phyloP scores from a whole-genome alignment of 73 alveolate species.

The Loxodes magnus region DNA sequence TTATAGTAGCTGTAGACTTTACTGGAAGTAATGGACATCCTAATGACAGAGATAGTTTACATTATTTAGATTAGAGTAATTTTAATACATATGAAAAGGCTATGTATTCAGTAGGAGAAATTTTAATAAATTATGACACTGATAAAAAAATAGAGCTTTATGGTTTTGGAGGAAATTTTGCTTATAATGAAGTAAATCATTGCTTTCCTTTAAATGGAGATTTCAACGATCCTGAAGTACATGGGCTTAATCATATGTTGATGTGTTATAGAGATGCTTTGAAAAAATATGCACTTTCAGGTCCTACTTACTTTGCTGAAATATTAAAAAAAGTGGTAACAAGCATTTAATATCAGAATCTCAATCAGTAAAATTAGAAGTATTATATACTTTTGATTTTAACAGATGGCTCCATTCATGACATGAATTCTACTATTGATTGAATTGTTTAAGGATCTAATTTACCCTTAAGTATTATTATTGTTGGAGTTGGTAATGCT shows the following conservation, averaged over 20 bases:
- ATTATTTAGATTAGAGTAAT: constrained; percentile 36
- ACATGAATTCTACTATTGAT: constrained; percentile 50
- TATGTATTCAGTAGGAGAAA: constrained; percentile 53
- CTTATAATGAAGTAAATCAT: constrained; percentile 29
- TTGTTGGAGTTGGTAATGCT: constrained; percentile 79
- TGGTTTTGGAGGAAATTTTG: constrained; percentile 73
- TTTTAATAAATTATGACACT: constrained; percentile 60
- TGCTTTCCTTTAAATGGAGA: constrained; percentile 57
- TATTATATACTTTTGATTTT: constrained; percentile 74
- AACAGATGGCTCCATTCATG: constrained; percentile 93
- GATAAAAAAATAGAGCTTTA: constrained; percentile 63
- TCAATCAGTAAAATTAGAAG: constrained; percentile 14
- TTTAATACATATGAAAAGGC: constrained; percentile 61
- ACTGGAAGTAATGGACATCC: constrained; percentile 74
- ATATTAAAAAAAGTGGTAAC: constrained; percentile 38
- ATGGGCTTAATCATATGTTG: constrained; percentile 55
- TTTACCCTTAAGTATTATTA: constrained; percentile 69
- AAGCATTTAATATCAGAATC: constrained; percentile 18
- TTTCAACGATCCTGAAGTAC: constrained; percentile 41
- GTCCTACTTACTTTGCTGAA: constrained; percentile 71
- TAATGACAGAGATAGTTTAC: constrained; percentile 33
- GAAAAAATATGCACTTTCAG: constrained; percentile 36
- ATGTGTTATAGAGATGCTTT: constrained; percentile 42
- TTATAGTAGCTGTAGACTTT: constrained; percentile 62
- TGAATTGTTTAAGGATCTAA: constrained; percentile 54